A percentile compares a stretch with the other conserved stretches of the same genome.
Conservation (phyloP, 2,329 filamentous ascomycete genomes). For the Colletotrichum camelliae region DNA sequence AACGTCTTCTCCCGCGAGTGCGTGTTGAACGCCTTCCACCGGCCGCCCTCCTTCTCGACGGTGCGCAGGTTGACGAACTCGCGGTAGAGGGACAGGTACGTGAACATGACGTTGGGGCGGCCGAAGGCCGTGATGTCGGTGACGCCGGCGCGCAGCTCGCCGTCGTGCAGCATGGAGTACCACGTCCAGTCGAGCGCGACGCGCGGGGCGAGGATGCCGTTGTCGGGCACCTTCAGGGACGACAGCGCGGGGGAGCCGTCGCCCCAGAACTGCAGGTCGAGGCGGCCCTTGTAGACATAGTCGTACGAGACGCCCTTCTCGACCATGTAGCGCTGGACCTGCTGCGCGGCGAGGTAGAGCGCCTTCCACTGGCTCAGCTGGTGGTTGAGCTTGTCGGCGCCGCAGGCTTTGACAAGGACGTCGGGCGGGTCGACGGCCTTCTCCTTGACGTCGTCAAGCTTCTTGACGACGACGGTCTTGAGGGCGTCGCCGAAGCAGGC, state of each 20-base stretch:
- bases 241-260: conserved; percentile 14
- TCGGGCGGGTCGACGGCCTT: conserved; percentile 7
- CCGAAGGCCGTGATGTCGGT: conserved; percentile 26
- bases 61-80: conserved; percentile 20
- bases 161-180: conserved; percentile 25
- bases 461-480: conserved; percentile 21
- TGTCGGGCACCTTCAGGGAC: conserved; percentile 9
- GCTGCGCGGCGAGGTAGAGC: conserved; percentile 33
- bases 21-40: conserved; percentile 23
- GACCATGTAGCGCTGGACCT: conserved; percentile 36
- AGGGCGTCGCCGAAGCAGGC: conserved; percentile 21
- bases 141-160: conserved; percentile 23
- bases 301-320: conserved; percentile 20
- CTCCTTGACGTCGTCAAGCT: conserved; percentile 17
- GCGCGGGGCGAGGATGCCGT: conserved; percentile 22
- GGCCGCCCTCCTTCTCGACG: conserved; percentile 15
- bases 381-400: conserved; percentile 16
- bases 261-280: conserved; percentile 20
- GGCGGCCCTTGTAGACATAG: conserved; percentile 21
- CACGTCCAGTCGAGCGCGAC: conserved; percentile 26
- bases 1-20: conserved; percentile 15
- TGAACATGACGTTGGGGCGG: conserved; percentile 22
- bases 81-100: conserved; percentile 21
- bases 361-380: conserved; percentile 25
- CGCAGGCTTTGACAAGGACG: conserved; percentile 15